These are phyloP conservation scores for Reutealis trisperma DNA, from an alignment of 345 rosid genomes.

Conservation along the genomic window DNA sequence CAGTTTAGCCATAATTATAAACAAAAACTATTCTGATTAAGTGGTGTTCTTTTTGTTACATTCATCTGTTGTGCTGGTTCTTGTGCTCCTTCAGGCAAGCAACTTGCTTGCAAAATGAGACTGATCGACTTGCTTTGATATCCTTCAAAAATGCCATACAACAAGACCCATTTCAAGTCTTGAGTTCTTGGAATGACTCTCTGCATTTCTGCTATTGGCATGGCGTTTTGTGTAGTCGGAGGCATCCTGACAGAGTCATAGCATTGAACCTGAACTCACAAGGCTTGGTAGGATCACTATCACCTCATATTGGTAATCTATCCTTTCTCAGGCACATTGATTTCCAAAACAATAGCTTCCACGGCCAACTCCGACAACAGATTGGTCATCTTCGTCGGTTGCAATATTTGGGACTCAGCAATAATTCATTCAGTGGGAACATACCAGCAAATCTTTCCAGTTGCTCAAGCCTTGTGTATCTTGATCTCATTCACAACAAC, in stretches of 20 bases:
- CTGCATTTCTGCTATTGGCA: neutral
- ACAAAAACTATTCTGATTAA: too few species aligned
- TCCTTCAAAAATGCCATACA: neutral
- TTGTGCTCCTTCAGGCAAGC: neutral
- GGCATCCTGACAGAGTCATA: neutral
- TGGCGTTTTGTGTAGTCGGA: neutral
- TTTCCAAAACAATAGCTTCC: neutral
- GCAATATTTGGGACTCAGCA: neutral
- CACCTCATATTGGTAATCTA: slow-evolving; percentile 6
- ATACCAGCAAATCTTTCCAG: neutral
- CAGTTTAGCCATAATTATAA: too few species aligned
- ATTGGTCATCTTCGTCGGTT: neutral
- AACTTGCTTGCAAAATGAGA: neutral
- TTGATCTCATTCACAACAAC: neutral
- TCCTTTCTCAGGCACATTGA: neutral
- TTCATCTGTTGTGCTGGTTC: neutral
- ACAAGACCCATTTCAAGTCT: neutral
- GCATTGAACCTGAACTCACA: neutral
- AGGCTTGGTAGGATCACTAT: neutral
- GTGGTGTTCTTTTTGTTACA: too few species aligned
- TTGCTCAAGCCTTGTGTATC: neutral
- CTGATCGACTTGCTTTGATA: neutral
- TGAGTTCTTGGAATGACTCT: neutral
- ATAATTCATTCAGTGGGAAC: neutral
- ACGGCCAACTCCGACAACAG: neutral